These are phyloP conservation scores for Linderniella brevidens DNA, from an alignment of 257 asterid species.

Conservation along the genomic window DNA sequence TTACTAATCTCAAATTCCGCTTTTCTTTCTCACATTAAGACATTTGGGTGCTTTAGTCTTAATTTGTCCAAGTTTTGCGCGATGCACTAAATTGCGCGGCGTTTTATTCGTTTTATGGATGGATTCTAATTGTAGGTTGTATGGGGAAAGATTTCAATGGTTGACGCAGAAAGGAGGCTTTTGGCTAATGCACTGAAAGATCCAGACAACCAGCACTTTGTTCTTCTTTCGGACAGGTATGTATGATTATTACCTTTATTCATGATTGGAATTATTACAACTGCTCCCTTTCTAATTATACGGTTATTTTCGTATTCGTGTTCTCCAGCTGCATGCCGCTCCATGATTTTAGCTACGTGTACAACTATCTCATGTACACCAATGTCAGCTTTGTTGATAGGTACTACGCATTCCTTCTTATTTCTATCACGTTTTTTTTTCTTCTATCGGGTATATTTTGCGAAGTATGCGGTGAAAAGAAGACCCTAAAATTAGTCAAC, in stretches of 20 bases:
- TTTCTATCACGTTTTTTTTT: slow-evolving; percentile 6
- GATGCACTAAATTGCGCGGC: background rate
- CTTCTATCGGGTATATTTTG: too few relatives aligned
- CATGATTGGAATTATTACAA: slow-evolving; percentile 6
- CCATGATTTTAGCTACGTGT: slow-evolving; percentile 66
- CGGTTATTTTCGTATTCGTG: slow-evolving; percentile 11
- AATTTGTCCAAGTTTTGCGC: background rate
- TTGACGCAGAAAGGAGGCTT: slow-evolving; percentile 95
- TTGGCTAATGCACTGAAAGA: slow-evolving; percentile 73
- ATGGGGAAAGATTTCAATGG: slow-evolving; percentile 98
- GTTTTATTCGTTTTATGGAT: too few relatives aligned
- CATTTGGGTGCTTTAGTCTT: too few relatives aligned
- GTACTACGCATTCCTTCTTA: slow-evolving; percentile 28
- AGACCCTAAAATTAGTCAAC: background rate
- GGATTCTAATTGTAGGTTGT: slow-evolving; percentile 47
- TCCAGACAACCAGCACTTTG: slow-evolving; percentile 75
- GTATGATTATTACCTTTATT: slow-evolving; percentile 8
- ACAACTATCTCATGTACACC: slow-evolving; percentile 90
- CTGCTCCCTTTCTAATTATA: slow-evolving; percentile 8
- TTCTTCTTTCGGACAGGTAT: slow-evolving; percentile 93
- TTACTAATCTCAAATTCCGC: slow-evolving; percentile 8
- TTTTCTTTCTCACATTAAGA: too few relatives aligned
- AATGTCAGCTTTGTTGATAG: slow-evolving; percentile 84
- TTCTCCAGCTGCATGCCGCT: slow-evolving; percentile 88
- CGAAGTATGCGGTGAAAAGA: too few relatives aligned